A percentile compares a stretch with the other conserved stretches of the same genome.
Conservation (phyloP, 1,284 basidiomycete species). For the Pyrrhoderma lamaoense region DNA sequence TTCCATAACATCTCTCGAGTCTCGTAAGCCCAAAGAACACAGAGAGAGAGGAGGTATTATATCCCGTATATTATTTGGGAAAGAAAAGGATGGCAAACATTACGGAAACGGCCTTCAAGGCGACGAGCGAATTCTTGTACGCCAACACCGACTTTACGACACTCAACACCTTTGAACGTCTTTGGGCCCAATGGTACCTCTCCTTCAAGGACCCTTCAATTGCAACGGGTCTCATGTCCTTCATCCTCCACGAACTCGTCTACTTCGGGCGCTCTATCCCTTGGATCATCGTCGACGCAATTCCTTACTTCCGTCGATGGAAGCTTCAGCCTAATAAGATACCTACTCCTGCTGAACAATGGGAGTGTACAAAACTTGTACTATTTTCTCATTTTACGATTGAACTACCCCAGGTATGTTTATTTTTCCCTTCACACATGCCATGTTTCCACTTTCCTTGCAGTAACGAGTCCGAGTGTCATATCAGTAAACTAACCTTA, state of each 20-base stretch:
- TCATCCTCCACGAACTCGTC: constrained; percentile 92
- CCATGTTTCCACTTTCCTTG: too few species aligned
- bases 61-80: too few species aligned
- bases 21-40: too few species aligned
- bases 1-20: too few species aligned
- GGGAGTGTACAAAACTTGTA: constrained; percentile 95
- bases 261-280: constrained; percentile 96
- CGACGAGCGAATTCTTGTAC: constrained; percentile 42
- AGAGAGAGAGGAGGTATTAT: too few species aligned
- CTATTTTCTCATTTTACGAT: constrained; percentile 95
- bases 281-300: constrained; percentile 93
- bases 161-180: constrained; percentile 69
- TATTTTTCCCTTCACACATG: background rate
- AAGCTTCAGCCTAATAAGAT: constrained; percentile 89
- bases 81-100: constrained; percentile 29
- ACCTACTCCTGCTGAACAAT: constrained; percentile 79
- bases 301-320: constrained; percentile 91
- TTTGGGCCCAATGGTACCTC: constrained; percentile 82
- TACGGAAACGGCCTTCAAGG: constrained; percentile 24
- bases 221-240: constrained; percentile 92
- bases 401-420: constrained; percentile 80
- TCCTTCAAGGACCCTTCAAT: constrained; percentile 86
- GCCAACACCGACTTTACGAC: constrained; percentile 54
- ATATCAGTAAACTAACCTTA: too few species aligned
- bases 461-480: too few species aligned